Conservation (phyloP, 2,329 filamentous ascomycete species). For the Tolypocladium album region DNA sequence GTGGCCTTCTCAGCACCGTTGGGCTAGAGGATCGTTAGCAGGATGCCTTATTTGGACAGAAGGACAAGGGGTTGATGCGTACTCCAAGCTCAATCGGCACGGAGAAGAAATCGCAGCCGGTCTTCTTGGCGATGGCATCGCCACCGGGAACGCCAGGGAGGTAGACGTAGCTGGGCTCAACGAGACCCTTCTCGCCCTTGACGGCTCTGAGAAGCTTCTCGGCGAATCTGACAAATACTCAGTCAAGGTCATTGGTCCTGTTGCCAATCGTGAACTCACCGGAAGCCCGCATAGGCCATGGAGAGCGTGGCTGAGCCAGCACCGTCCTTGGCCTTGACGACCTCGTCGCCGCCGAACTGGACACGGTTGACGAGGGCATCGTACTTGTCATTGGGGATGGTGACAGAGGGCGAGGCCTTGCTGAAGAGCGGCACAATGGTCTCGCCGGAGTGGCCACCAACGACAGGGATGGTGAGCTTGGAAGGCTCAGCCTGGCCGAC, state of each 20-base stretch:
- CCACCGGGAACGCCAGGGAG: constrained; percentile 82
- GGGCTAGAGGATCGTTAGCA: constrained; percentile 41
- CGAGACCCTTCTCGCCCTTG: constrained; percentile 82
- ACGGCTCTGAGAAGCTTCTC: constrained; percentile 85
- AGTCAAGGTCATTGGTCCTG: constrained; percentile 2
- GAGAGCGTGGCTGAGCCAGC: constrained; percentile 83
- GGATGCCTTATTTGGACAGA: neutral
- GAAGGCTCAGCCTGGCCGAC: constrained; percentile 72
- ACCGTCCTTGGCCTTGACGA: constrained; percentile 90
- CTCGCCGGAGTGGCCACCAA: constrained; percentile 95
- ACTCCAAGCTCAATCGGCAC: constrained; percentile 92
- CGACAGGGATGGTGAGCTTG: constrained; percentile 78
- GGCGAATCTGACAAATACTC: constrained; percentile 55
- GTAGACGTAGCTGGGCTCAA: constrained; percentile 95
- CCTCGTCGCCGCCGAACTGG: constrained; percentile 96
- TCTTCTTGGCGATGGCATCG: constrained; percentile 73
- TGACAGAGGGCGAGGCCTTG: constrained; percentile 69
- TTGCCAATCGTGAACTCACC: constrained; percentile 40
- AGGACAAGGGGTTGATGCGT: constrained; percentile 28
- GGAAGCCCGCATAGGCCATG: constrained; percentile 93
- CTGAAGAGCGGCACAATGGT: constrained; percentile 98
- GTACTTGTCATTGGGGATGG: constrained; percentile 82
- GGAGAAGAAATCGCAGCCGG: constrained; percentile 88
- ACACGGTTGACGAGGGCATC: constrained; percentile 87
- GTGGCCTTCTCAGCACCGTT: constrained; percentile 77